Percentiles rank a stretch among this genome's conserved stretches.
Evolutionary conservation across 2,329 filamentous ascomycete genomes (phyloP).

Genomic region (Aureobasidium sp.): DNA sequence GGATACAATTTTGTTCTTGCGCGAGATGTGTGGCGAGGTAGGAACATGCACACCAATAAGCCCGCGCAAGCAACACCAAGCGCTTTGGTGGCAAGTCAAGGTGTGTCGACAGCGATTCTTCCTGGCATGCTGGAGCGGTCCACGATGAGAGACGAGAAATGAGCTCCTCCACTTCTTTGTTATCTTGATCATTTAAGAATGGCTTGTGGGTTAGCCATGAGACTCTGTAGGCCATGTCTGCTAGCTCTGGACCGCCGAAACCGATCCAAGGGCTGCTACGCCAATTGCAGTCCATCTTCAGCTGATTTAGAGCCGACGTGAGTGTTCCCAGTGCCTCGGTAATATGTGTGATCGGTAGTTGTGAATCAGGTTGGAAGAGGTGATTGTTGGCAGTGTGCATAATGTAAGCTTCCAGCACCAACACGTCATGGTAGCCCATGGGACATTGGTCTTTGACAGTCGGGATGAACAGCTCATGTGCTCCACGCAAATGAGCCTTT

Average conservation of each 20-base stretch:
- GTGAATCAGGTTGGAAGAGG: slow-evolving; percentile 18
- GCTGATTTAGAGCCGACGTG: background rate
- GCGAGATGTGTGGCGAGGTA: background rate
- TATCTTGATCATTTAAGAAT: background rate
- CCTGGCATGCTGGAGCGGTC: slow-evolving; percentile 1
- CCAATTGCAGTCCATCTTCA: background rate
- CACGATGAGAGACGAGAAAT: background rate
- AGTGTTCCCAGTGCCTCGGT: background rate
- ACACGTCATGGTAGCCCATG: slow-evolving; percentile 14
- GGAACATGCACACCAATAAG: slow-evolving; percentile 13
- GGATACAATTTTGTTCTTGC: background rate
- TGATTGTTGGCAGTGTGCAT: slow-evolving; percentile 18
- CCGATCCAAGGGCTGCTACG: slow-evolving; percentile 15
- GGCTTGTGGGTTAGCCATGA: slow-evolving; percentile 10
- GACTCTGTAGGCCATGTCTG: slow-evolving; percentile 3
- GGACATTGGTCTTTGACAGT: background rate
- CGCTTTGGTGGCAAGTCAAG: background rate
- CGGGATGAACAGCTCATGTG: slow-evolving; percentile 17
- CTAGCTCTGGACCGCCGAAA: background rate
- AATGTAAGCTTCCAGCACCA: slow-evolving; percentile 22
- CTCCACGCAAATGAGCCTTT: slow-evolving; percentile 17
- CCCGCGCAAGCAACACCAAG: background rate
- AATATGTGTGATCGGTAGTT: slow-evolving; percentile 16
- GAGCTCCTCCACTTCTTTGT: background rate
- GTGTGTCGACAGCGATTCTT: background rate